Percentiles rank a stretch among this genome's conserved stretches.
Evolutionary conservation across 129 eudicot genomes (phyloP).

Genomic region (sunflower (Helianthus annuus)): HanXRQr2.0-SUNRISE NC_035435.2:175460308-175460807

Average conservation of each 20-base stretch:
- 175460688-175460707: conserved; percentile 6
- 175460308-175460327: conserved; percentile 25
- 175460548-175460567: conserved; percentile 39
- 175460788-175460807: not conserved
- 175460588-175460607: conserved; percentile 59
- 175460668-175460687: conserved; percentile 19
- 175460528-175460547: conserved; percentile 49
- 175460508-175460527: conserved; percentile 52
- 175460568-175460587: conserved; percentile 46
- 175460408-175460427: conserved; percentile 51
- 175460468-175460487: conserved; percentile 55
- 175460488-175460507: conserved; percentile 40
- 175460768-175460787: conserved; percentile 9
- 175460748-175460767: conserved; percentile 10
- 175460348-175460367: conserved; percentile 60
- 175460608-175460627: conserved; percentile 45
- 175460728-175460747: conserved; percentile 13
- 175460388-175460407: conserved; percentile 37
- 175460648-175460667: conserved; percentile 1
- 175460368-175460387: conserved; percentile 46
- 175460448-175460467: conserved; percentile 45
- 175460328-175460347: conserved; percentile 41
- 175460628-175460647: conserved; percentile 38
- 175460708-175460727: conserved; percentile 25
- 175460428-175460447: conserved; percentile 51